Evolutionary conservation across 768 basidiomycete genomes (phyloP).

Genomic region (Lentinula guzmanii): DNA sequence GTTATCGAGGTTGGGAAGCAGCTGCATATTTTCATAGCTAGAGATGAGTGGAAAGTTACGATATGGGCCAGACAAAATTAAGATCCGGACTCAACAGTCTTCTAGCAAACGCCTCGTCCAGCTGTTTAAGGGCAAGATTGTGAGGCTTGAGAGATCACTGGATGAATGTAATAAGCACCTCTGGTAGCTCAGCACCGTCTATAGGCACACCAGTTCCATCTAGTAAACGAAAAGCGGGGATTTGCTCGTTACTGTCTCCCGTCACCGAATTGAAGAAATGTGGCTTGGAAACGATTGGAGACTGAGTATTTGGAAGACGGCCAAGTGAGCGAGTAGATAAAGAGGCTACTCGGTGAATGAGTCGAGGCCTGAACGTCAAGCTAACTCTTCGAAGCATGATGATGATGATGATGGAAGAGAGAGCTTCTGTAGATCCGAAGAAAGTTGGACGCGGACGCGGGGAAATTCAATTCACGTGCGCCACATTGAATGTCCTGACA

Average conservation of each 20-base stretch:
- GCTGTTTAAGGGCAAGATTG: slow-evolving; percentile 29
- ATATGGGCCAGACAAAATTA: background rate
- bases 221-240: slow-evolving; percentile 83
- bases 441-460: background rate
- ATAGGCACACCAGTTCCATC: slow-evolving; percentile 74
- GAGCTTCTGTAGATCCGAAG: background rate
- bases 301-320: slow-evolving; percentile 36
- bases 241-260: slow-evolving; percentile 43
- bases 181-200: slow-evolving; percentile 68
- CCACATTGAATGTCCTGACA: background rate
- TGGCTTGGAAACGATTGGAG: slow-evolving; percentile 64
- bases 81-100: slow-evolving; percentile 39
- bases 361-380: background rate
- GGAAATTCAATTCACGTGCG: background rate
- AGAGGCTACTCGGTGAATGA: background rate
- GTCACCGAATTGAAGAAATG: slow-evolving; percentile 79
- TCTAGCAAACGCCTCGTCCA: slow-evolving; percentile 62
- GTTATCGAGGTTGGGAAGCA: slow-evolving; percentile 80
- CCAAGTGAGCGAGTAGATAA: slow-evolving; percentile 12
- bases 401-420: background rate
- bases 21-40: slow-evolving; percentile 74
- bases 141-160: background rate
- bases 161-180: slow-evolving; percentile 37
- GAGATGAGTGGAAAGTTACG: background rate
- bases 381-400: slow-evolving; percentile 2